Conservation (phyloP, 2,329 filamentous ascomycete genomes). For the Xylaria sp. region DNA sequence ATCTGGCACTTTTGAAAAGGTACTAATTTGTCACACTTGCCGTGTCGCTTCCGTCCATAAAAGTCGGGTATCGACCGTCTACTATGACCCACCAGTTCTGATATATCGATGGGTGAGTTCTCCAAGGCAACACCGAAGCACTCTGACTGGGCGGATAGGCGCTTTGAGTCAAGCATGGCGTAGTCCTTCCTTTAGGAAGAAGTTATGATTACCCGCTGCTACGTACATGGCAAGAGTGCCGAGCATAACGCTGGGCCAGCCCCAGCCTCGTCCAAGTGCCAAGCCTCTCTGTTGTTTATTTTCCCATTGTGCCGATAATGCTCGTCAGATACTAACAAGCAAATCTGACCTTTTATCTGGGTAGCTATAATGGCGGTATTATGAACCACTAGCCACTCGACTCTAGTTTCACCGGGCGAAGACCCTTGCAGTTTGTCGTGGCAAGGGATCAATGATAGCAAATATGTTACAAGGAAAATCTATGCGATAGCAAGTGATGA, state of each 20-base stretch:
- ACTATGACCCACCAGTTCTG: conserved; percentile 14
- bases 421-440: conserved; percentile 4
- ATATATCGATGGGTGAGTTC: conserved; percentile 18
- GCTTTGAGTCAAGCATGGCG: conserved; percentile 14
- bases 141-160: conserved; percentile 25
- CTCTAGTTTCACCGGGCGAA: conserved; percentile 1
- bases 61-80: conserved; percentile 6
- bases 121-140: not conserved
- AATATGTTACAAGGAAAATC: conserved; percentile 19
- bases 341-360: conserved; percentile 7
- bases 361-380: conserved; percentile 18
- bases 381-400: conserved; percentile 27
- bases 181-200: conserved; percentile 12
- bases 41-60: conserved; percentile 14
- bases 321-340: conserved; percentile 8
- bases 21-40: conserved; percentile 26
- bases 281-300: conserved; percentile 12
- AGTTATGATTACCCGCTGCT: conserved; percentile 12
- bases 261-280: conserved; percentile 22
- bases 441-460: conserved; percentile 7
- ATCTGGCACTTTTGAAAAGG: conserved; percentile 15
- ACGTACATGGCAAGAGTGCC: conserved; percentile 24
- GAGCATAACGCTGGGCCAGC: conserved; percentile 19
- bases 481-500: conserved; percentile 11
- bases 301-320: conserved; percentile 21